phyloP scores from a whole-genome alignment of 2,329 filamentous ascomycete genomes.

The Arthrocladium fulminans region DNA sequence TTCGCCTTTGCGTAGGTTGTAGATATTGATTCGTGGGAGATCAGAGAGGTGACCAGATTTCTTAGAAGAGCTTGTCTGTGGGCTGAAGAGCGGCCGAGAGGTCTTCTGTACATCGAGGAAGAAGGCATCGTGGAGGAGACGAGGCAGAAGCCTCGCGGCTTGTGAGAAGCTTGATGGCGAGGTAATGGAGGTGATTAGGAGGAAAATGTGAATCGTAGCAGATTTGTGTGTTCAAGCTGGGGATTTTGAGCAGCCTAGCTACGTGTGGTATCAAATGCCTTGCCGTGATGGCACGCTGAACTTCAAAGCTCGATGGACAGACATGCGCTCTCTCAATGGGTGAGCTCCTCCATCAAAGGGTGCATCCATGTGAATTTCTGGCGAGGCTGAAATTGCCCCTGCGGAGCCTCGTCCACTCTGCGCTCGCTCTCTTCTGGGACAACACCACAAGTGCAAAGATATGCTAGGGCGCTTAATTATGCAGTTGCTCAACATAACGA shows the following conservation, averaged over 20 bases:
- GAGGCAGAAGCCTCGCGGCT: not conserved
- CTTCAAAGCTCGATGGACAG: not conserved
- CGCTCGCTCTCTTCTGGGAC: no score
- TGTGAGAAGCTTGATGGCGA: not conserved
- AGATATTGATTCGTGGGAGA: slow-evolving; percentile 84
- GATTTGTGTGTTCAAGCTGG: no score
- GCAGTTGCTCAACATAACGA: no score
- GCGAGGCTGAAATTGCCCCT: not conserved
- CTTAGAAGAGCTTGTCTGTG: slow-evolving; percentile 88
- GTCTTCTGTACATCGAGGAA: slow-evolving; percentile 67
- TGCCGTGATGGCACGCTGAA: not conserved
- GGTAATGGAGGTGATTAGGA: no score
- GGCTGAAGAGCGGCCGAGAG: slow-evolving; percentile 73
- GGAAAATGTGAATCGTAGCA: no score
- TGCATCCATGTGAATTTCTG: not conserved
- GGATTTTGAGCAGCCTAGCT: no score
- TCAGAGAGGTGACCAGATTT: slow-evolving; percentile 89
- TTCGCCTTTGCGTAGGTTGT: slow-evolving; percentile 97
- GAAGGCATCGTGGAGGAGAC: not conserved
- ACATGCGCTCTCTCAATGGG: not conserved
- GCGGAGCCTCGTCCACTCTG: not conserved
- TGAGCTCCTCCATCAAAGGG: no score
- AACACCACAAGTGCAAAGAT: no score
- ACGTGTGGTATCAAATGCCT: no score
- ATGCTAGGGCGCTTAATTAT: no score